Evolutionary conservation across 441 rosid species (phyloP), one percentile per base, ranked within the genome.

Genomic region (Omphalea diandra): DNA sequence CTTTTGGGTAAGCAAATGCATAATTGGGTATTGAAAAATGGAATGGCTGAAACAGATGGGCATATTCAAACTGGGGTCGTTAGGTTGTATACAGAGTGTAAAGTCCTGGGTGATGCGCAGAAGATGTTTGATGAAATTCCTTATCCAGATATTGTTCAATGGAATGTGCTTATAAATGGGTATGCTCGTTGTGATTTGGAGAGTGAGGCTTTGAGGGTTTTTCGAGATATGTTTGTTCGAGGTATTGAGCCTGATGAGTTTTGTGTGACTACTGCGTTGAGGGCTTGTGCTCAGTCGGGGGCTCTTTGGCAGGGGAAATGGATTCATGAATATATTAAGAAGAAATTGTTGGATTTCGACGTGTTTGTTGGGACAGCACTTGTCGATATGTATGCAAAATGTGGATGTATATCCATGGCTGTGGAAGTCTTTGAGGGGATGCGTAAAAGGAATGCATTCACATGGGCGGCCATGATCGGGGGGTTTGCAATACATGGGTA

Each of bases 101-200:
- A 55, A 54, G 22, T 71, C 1, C 73, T 79, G 63, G 10, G 8
- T 11, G 76, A 82, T 73, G 84, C 89, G 0, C 83, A 43, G 60
- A 82, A 82, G 38, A 62, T 83, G 84, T 86, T 86, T 27, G 91
- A 82, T 40, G 88, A 88, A 83, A 86, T 88, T 82, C 60, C 79
- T 14, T 14, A 40, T 0, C 84, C 75, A 32, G 88, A 80, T 80
- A 80, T 84, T 63, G 75, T 85, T 64, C 84, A 82, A 70, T 83
- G 89, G 84, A 86, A 82, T 79, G 87, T 85, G 73, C 69, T 85
- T 26, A 80, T 88, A 73, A 80, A 74, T 65, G 91, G 89, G 52
- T 82, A 81, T 60, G 73, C 79, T 61, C 73, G 58, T 47, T 58
- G 65, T 29, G 70, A 82, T 32, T n/a, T 82, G 68, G 85, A 61